phyloP scores from a whole-genome alignment of 768 basidiomycete genomes.

The Crucibulum laeve region DNA sequence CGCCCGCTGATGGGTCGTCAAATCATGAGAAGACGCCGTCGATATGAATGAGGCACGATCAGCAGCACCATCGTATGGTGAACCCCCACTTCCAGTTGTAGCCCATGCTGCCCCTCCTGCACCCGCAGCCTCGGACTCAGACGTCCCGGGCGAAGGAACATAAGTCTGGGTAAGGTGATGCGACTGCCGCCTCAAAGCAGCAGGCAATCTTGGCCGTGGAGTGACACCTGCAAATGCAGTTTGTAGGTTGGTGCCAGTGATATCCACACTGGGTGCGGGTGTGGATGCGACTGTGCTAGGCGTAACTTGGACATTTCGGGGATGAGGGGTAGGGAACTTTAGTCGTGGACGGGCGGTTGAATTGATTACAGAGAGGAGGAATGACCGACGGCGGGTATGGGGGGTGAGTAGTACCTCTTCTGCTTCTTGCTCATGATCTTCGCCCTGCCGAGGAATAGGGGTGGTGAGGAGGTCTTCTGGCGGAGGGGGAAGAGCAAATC shows the following conservation, averaged over 20 bases:
- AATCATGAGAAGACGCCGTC: constrained; percentile 83
- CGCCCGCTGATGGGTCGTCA: constrained; percentile 73
- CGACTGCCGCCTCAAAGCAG: constrained; percentile 39
- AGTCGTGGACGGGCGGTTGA: constrained; percentile 75
- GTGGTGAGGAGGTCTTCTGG: constrained; percentile 36
- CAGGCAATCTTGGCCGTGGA: constrained; percentile 47
- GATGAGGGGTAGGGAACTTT: constrained; percentile 60
- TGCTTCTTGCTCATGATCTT: constrained; percentile 13
- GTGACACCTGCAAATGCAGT: constrained; percentile 63
- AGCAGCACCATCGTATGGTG: constrained; percentile 42
- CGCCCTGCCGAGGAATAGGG: constrained; percentile 19
- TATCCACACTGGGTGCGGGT: constrained; percentile 28
- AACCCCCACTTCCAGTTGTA: constrained; percentile 27
- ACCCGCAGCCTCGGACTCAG: constrained; percentile 26
- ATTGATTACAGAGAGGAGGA: constrained; percentile 81
- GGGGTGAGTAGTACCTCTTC: constrained; percentile 60
- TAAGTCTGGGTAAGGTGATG: constrained; percentile 61
- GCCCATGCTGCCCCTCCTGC: constrained; percentile 22
- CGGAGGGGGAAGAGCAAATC: constrained; percentile 50
- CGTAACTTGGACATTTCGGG: constrained; percentile 30
- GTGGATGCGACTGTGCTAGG: constrained; percentile 29
- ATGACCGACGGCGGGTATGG: constrained; percentile 68
- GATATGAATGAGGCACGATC: constrained; percentile 73
- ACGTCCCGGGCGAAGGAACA: constrained; percentile 32
- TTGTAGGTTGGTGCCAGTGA: constrained; percentile 29